Conservation (phyloP, 768 basidiomycete genomes). For the Galerina sulciceps region DNA sequence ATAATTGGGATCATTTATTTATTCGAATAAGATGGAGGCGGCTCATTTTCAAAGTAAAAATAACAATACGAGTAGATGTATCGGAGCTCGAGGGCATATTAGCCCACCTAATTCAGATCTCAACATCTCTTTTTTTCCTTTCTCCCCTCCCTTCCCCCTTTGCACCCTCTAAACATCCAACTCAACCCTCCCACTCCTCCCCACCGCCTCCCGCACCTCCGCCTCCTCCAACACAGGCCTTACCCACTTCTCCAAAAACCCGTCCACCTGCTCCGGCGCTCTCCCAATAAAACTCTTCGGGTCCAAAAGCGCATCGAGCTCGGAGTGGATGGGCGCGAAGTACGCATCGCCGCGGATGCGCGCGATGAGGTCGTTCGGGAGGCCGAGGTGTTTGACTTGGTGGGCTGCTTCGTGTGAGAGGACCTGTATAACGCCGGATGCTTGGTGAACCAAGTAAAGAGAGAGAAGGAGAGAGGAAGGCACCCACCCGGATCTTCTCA, state of each 20-base stretch:
- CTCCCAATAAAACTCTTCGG: slow-evolving; percentile 90
- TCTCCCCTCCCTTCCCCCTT: too few species aligned
- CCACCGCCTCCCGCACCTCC: slow-evolving; percentile 59
- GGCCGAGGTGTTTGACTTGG: slow-evolving; percentile 93
- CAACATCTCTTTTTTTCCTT: too few species aligned
- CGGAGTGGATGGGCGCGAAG: slow-evolving; percentile 84
- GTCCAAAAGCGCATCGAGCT: slow-evolving; percentile 81
- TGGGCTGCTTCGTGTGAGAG: slow-evolving; percentile 93
- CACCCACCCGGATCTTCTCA: slow-evolving; percentile 84
- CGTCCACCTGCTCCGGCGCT: slow-evolving; percentile 94
- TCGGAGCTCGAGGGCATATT: too few species aligned
- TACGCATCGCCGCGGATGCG: slow-evolving; percentile 82
- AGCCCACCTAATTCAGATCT: too few species aligned
- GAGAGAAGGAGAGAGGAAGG: slow-evolving; percentile 4
- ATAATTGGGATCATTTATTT: too few species aligned
- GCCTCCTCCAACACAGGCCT: slow-evolving; percentile 71
- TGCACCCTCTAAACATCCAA: too few species aligned
- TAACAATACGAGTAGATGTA: too few species aligned
- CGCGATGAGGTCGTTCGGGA: slow-evolving; percentile 95
- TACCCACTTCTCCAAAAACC: slow-evolving; percentile 88
- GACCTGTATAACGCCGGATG: slow-evolving; percentile 48
- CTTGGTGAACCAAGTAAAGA: neutral
- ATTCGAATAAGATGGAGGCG: too few species aligned
- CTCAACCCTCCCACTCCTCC: slow-evolving; percentile 61
- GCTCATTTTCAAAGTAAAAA: too few species aligned